Evolutionary conservation across 1,284 basidiomycete species (phyloP).

Genomic region (Leucoagaricus sp.): DNA sequence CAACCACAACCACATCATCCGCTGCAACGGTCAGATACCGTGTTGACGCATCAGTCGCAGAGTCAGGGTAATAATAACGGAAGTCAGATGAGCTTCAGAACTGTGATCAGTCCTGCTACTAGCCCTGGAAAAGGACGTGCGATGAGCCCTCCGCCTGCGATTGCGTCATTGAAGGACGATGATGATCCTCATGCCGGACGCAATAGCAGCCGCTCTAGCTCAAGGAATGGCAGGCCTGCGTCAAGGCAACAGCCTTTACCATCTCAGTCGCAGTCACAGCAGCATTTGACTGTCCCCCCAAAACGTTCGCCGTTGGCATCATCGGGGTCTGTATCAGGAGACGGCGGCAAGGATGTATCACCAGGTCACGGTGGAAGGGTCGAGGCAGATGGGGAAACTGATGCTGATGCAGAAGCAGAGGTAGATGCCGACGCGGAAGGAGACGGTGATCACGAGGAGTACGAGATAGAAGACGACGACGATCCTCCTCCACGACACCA

Average conservation of each 20-base stretch:
- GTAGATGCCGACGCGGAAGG: constrained; percentile 17
- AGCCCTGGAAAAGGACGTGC: constrained; percentile 2
- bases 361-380: constrained; percentile 17
- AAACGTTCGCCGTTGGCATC: constrained; percentile 8
- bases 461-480: constrained; percentile 20
- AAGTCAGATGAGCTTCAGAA: constrained; percentile 10
- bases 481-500: constrained; percentile 7
- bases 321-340: constrained; percentile 12
- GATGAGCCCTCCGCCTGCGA: constrained; percentile 20
- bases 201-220: constrained; percentile 3
- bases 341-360: constrained; percentile 17
- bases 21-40: constrained; percentile 30
- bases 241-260: neutral
- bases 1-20: constrained; percentile 16
- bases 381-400: constrained; percentile 22
- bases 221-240: constrained; percentile 6
- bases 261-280: constrained; percentile 6
- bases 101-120: neutral
- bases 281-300: constrained; percentile 9
- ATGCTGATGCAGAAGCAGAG: constrained; percentile 24
- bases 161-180: constrained; percentile 18
- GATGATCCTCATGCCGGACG: constrained; percentile 3
- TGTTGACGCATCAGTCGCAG: constrained; percentile 17
- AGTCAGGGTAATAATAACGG: constrained; percentile 9
- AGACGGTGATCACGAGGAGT: constrained; percentile 19